A percentile compares a stretch with the other conserved stretches of the same genome.
Evolutionary conservation across 1,284 basidiomycete species (phyloP).

Genomic region (Microbotryum intermedium): DNA sequence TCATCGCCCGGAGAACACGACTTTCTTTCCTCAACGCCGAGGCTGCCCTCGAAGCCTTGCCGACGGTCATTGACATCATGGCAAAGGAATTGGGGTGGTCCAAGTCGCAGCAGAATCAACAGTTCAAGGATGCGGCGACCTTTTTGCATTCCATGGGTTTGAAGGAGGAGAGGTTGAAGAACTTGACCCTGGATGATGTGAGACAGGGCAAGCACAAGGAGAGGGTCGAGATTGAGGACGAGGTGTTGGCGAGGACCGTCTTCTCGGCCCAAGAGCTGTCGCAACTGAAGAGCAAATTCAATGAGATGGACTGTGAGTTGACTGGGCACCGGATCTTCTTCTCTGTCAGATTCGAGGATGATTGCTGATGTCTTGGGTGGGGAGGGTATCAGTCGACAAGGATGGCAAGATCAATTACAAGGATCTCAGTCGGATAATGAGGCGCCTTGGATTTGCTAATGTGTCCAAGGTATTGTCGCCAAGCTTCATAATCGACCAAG

Average conservation of each 20-base stretch:
- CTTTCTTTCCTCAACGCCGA: conserved; percentile 88
- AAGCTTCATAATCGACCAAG: too few relatives aligned
- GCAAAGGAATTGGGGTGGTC: conserved; percentile 74
- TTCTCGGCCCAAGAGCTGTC: conserved; percentile 28
- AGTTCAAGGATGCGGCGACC: conserved; percentile 48
- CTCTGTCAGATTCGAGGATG: too few relatives aligned
- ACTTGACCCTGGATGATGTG: conserved; percentile 31
- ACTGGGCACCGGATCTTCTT: not conserved
- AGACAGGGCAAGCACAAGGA: conserved; percentile 27
- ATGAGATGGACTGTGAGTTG: conserved; percentile 13
- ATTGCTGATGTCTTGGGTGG: not conserved
- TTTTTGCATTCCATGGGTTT: conserved; percentile 43
- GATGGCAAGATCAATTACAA: conserved; percentile 19
- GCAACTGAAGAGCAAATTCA: conserved; percentile 20
- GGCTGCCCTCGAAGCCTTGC: conserved; percentile 74
- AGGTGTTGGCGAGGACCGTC: conserved; percentile 15
- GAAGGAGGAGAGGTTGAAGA: not conserved
- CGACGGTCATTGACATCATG: conserved; percentile 86
- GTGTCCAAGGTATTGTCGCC: conserved; percentile 4
- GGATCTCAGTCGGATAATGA: conserved; percentile 15
- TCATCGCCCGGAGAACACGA: conserved; percentile 82
- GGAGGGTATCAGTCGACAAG: conserved; percentile 8
- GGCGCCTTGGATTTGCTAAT: conserved; percentile 9
- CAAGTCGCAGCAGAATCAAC: conserved; percentile 48
- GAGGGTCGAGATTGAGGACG: conserved; percentile 14